Conservation (phyloP, 139 green algal species). For the Coelastrella sp. region DNA sequence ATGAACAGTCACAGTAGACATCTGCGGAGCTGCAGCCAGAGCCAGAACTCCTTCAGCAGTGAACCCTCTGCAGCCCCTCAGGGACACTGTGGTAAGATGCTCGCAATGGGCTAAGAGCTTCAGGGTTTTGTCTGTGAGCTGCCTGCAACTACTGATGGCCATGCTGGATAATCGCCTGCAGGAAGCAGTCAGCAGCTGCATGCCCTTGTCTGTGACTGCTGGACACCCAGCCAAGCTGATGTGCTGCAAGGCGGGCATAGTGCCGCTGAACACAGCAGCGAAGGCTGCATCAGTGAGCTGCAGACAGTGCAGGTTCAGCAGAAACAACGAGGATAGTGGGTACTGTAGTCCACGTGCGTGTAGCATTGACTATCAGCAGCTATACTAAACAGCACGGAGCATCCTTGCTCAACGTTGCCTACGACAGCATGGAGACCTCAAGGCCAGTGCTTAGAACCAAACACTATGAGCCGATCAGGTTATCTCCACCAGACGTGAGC, state of each 20-base stretch:
- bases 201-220: not conserved
- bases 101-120: constrained; percentile 35
- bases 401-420: no score
- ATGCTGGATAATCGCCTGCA: constrained; percentile 15
- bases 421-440: no score
- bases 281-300: constrained; percentile 32
- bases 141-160: constrained; percentile 30
- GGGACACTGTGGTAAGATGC: not conserved
- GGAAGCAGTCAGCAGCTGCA: constrained; percentile 31
- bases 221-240: not conserved
- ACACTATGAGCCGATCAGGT: no score
- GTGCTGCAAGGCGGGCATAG: constrained; percentile 30
- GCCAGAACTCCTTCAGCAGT: constrained; percentile 34
- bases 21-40: constrained; percentile 28
- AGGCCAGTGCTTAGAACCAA: no score
- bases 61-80: constrained; percentile 10
- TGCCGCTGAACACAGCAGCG: constrained; percentile 18
- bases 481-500: no score
- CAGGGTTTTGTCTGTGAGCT: constrained; percentile 46
- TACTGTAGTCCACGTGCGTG: no score
- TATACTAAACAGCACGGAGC: no score
- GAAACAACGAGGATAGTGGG: no score
- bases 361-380: no score
- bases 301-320: not conserved
- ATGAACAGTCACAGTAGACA: constrained; percentile 7